Evolutionary conservation across 805 yeast species (phyloP), one percentile per base, ranked within the genome.

Genomic region (Sungouiozyma intestinalis): DNA sequence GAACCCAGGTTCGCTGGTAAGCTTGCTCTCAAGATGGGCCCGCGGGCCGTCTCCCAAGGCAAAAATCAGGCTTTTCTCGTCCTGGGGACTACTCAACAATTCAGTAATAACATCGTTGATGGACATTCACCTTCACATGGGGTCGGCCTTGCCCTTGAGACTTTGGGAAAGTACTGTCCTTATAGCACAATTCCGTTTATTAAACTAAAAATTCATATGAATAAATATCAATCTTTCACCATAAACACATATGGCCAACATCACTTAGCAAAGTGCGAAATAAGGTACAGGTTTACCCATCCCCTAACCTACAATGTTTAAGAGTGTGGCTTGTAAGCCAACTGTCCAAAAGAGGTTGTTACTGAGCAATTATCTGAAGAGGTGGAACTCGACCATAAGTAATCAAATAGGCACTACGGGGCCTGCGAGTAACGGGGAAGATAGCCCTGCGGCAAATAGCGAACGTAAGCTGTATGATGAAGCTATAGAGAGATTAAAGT

Each of bases 1-100:
- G 11, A 35, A 40, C 3, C 51, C 52, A 9, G 40, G 27, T 4
- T 36, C 38, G 29, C 51, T 43, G 9, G 18, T 40, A 3, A 53
- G 36, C 7, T 43, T 48, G 3, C 46, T 39, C 40, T 59, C 63
- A 16, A 59, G 50, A 33, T 45, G 43, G 4, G 24, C 21, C 33
- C 64, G 44, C n/a, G 63, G 50, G 8, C 45, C 36, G 17, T 45
- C 51, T 9, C 61, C 61, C 19, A 59, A 41, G 1, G 51, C 56
- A 43, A 59, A 53, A n/a, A 58, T 49, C 35, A 58, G 38, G 1
- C 50, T 49, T 31, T 32, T 43, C 27, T 18, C 29, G 29, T 6
- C 6, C 6, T 11, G 29, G 29, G 6, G 9, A 11, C 11, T 11
- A 24, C 9, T 33, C 19, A 34, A 16, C 52, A 53, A 35, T 49